Evolutionary conservation across 371 early-diverging fungal species (phyloP), one percentile per base, ranked within the genome.

Genomic region (Lichtheimia ramosa): DNA sequence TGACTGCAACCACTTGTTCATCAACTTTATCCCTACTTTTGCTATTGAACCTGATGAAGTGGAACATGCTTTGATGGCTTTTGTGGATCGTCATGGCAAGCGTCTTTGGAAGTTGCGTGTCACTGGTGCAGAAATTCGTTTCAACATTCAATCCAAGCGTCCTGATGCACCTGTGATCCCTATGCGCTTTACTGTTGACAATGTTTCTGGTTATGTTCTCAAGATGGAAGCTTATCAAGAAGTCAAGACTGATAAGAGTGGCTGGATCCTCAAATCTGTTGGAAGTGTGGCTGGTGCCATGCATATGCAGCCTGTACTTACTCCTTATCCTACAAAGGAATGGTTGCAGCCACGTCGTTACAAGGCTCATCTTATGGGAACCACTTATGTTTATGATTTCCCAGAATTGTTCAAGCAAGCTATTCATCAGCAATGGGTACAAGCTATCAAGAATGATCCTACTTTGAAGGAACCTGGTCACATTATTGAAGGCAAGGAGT

Each of bases 351-450:
- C 96, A 61, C 92, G 93, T 62, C 94, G 98, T 68, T 95, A 96
- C 86, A 93, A 94, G 88, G 98, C 97, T 57, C 96, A 97, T 63
- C 77, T 95, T 65, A 92, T 96, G 92, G 97, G 96, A 48, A 98
- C 99, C 13, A 96, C 98, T 18, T 98, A 96, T 64, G 94, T 98
- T 28, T 97, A 98, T 66, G 99, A 98, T 68, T 98, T 96, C 88
- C 95, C 96, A 6, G 96, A 95, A 59, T 85, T 98, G 63, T 97
- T 98, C 91, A 86, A 90, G 34, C 87, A 91, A 64, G 84, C 89
- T n/a, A 67, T 91, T 34, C 88, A 89, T 60, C 80, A 84, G 61
- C 76, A 77, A 56, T 96, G 96, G 96, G 69, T 74, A 48, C 84
- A 85, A 60, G 91, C 89, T 2, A 61, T 74, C 49, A 81, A 85